Conservation (phyloP, 352 stramenopile genomes). For the Globisporangium irregulare region DNA sequence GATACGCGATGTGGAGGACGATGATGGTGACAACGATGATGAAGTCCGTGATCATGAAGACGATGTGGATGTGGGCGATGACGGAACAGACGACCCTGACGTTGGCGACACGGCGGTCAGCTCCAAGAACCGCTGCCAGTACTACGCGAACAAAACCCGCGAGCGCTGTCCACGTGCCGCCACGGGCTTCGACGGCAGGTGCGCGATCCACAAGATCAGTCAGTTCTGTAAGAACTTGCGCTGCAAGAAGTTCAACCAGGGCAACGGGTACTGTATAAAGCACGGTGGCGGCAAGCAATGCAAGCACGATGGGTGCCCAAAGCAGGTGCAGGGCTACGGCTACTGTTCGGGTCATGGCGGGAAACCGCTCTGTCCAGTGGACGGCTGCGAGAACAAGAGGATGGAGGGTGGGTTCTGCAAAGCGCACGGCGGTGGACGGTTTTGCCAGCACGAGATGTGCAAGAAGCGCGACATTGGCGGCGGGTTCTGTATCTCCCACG, state of each 20-base stretch:
- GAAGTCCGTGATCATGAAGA: slow-evolving; percentile 5
- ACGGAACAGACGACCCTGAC: slow-evolving; percentile 17
- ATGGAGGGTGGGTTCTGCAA: slow-evolving; percentile 89
- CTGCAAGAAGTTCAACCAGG: slow-evolving; percentile 86
- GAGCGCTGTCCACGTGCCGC: slow-evolving; percentile 58
- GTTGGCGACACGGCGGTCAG: slow-evolving; percentile 21
- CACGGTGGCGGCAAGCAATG: slow-evolving; percentile 85
- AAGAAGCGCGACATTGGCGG: slow-evolving; percentile 85
- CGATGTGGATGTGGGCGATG: slow-evolving; percentile 20
- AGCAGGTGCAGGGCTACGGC: slow-evolving; percentile 82
- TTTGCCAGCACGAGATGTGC: slow-evolving; percentile 68
- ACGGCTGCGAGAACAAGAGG: slow-evolving; percentile 78
- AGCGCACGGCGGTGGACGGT: slow-evolving; percentile 74
- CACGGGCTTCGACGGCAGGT: slow-evolving; percentile 72
- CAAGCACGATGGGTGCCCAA: slow-evolving; percentile 73
- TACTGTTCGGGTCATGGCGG: slow-evolving; percentile 82
- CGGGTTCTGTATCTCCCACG: slow-evolving; percentile 83
- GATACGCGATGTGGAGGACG: slow-evolving; percentile 11
- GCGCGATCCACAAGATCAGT: slow-evolving; percentile 78
- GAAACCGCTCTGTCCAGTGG: slow-evolving; percentile 70
- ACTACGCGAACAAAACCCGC: slow-evolving; percentile 64
- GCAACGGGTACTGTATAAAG: slow-evolving; percentile 82
- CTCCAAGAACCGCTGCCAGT: slow-evolving; percentile 54
- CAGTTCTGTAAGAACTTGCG: slow-evolving; percentile 79
- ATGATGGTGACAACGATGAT: slow-evolving; percentile 10